These are phyloP conservation scores for Raphanus hybrid DNA, from an alignment of 441 rosid genomes.

Conservation along the genomic window DNA sequence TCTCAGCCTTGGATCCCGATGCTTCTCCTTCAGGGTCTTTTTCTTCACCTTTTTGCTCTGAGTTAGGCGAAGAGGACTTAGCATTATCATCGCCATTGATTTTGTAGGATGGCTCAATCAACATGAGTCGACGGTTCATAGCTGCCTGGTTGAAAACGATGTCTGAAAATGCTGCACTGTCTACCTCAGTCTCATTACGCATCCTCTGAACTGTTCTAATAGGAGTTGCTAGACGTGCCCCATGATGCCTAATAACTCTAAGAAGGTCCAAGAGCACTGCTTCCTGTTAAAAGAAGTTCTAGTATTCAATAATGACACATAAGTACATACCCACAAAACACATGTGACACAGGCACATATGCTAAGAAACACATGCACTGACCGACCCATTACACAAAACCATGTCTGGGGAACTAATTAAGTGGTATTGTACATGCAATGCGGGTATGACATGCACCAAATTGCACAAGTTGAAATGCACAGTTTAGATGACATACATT, in stretches of 20 bases:
- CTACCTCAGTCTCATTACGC: constrained; percentile 59
- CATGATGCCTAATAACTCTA: constrained; percentile 67
- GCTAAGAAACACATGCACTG: background rate
- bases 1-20: constrained; percentile 35
- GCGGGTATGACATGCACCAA: constrained; percentile 8
- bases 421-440: background rate
- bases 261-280: constrained; percentile 72
- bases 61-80: constrained; percentile 53
- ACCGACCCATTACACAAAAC: background rate
- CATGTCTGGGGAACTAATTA: no score
- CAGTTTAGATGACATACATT: background rate
- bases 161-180: constrained; percentile 62
- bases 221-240: constrained; percentile 74
- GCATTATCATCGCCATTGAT: constrained; percentile 53
- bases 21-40: constrained; percentile 53
- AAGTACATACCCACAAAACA: background rate
- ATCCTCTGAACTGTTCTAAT: constrained; percentile 72
- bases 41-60: constrained; percentile 51
- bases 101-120: constrained; percentile 67
- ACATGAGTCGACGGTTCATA: constrained; percentile 52
- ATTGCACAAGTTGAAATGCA: background rate
- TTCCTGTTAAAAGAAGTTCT: constrained; percentile 52
- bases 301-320: background rate
- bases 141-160: constrained; percentile 49
- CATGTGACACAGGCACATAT: background rate